Conservation (phyloP, 306 rosid genomes). For the Leucaena leucocephala region DNA sequence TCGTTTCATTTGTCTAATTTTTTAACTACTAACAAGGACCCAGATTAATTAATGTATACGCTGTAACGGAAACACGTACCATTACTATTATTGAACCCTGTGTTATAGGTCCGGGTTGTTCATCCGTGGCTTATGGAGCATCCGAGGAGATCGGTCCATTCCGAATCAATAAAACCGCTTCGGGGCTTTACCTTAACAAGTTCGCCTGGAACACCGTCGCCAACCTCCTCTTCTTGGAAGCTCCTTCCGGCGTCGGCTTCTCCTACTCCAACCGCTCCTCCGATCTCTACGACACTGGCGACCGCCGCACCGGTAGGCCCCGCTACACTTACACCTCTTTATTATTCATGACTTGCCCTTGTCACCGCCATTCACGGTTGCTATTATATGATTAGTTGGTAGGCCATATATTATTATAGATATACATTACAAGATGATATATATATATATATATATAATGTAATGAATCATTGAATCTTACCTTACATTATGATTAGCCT, state of each 20-base stretch:
- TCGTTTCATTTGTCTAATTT: not conserved
- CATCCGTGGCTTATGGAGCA: slow-evolving; percentile 98
- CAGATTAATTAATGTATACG: not conserved
- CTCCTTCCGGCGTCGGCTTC: slow-evolving; percentile 97
- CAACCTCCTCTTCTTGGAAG: slow-evolving; percentile 83
- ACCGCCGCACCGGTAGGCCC: slow-evolving; percentile 77
- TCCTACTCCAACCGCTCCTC: slow-evolving; percentile 86
- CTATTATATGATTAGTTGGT: slow-evolving; percentile 31
- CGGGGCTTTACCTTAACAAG: slow-evolving; percentile 75
- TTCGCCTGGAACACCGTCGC: slow-evolving; percentile 89
- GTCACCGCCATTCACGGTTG: slow-evolving; percentile 7
- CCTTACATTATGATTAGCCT: slow-evolving; percentile 29
- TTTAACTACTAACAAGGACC: not conserved
- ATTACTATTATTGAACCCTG: not conserved
- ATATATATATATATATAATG: not conserved
- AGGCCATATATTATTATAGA: slow-evolving; percentile 35
- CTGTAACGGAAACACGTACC: not conserved
- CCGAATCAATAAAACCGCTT: slow-evolving; percentile 71
- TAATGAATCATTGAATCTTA: slow-evolving; percentile 28
- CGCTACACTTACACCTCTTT: not conserved
- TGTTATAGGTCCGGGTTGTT: slow-evolving; percentile 88
- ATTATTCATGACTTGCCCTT: not conserved
- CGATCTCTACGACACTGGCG: slow-evolving; percentile 77
- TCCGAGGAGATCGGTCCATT: slow-evolving; percentile 97
- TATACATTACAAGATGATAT: not conserved